These are phyloP conservation scores for Lachnellula suecica DNA, from an alignment of 2,329 filamentous ascomycete species.

Conservation along the genomic window DNA sequence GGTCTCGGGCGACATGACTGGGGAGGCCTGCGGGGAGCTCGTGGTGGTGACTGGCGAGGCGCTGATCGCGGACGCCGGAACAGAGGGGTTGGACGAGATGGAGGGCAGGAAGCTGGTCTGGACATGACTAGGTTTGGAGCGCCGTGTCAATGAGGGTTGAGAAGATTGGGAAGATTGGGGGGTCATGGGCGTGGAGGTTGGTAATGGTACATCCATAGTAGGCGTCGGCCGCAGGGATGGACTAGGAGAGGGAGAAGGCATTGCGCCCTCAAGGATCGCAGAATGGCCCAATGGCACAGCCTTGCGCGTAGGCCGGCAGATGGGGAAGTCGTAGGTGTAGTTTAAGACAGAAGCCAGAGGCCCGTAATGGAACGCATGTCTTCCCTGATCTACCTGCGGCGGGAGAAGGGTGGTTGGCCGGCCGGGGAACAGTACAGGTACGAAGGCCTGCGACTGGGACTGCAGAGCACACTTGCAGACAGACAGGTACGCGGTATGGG, in stretches of 20 bases:
- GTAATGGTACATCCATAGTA: conserved; percentile 3
- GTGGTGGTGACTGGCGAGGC: conserved; percentile 53
- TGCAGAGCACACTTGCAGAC: no score
- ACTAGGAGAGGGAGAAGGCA: conserved; percentile 21
- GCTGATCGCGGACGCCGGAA: conserved; percentile 54
- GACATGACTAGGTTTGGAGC: conserved; percentile 29
- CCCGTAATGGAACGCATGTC: conserved; percentile 28
- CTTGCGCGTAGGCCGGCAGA: conserved; percentile 17
- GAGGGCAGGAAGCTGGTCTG: conserved; percentile 30
- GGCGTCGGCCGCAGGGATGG: conserved; percentile 16
- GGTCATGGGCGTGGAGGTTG: conserved; percentile 13
- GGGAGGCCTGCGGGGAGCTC: conserved; percentile 54
- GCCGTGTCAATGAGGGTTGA: conserved; percentile 18
- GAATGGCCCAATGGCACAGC: conserved; percentile 22
- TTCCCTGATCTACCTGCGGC: conserved; percentile 6
- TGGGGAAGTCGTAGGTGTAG: conserved; percentile 10
- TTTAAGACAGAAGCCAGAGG: conserved; percentile 22
- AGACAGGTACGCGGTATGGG: conserved; percentile 5
- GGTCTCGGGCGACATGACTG: conserved; percentile 55
- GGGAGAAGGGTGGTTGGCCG: background rate
- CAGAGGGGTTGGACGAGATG: conserved; percentile 32
- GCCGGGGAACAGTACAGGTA: background rate
- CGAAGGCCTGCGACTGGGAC: no score
- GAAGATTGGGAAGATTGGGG: conserved; percentile 19
- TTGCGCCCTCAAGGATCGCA: conserved; percentile 12